phyloP scores from a whole-genome alignment of 495 filamentous ascomycete species.

The Neurospora sp. region DNA sequence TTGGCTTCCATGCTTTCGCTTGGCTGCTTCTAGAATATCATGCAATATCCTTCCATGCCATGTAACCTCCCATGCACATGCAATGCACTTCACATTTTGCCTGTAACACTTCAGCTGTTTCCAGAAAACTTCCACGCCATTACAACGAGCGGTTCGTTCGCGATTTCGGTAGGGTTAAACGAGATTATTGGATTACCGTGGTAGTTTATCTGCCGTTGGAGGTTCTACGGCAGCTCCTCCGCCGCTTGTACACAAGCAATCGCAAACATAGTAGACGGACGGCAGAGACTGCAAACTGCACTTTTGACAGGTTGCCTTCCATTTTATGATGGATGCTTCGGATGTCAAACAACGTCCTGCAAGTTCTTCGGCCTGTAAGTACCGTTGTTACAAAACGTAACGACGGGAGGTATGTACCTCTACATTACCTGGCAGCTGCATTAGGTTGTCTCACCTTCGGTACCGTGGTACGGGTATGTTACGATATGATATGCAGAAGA shows the following conservation, averaged over 20 bases:
- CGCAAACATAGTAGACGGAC: no score
- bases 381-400: no score
- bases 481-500: background rate
- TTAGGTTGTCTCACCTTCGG: background rate
- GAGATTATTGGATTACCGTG: background rate
- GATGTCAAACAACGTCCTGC: no score
- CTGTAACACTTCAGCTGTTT: background rate
- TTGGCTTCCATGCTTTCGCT: background rate
- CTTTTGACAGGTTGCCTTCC: background rate
- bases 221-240: background rate
- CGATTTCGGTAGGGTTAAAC: background rate
- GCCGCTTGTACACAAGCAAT: no score
- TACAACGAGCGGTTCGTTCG: background rate
- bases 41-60: background rate
- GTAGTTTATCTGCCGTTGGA: background rate
- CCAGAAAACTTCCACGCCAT: background rate
- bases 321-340: no score
- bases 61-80: background rate
- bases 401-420: background rate
- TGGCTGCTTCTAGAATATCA: background rate
- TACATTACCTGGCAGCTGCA: background rate
- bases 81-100: background rate
- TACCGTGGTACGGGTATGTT: background rate
- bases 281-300: background rate
- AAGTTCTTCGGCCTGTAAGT: no score